Evolutionary conservation across 306 rosid genomes (phyloP).

Genomic region (Carpinus viminea): DNA sequence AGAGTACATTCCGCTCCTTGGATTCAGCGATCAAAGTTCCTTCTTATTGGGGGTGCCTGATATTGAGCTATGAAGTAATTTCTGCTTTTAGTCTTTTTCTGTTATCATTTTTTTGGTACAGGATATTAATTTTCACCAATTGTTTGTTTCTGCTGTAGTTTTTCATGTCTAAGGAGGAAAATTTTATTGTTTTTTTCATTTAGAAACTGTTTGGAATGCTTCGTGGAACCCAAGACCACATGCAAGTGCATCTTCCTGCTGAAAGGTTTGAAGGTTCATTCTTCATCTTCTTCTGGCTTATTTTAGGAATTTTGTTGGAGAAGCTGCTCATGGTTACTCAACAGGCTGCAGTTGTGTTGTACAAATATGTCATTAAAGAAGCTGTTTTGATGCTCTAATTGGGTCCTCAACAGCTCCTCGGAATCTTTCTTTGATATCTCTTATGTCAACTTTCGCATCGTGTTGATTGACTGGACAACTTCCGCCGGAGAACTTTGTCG

Average conservation of each 20-base stretch:
- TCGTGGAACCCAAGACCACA: neutral
- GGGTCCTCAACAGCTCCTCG: neutral
- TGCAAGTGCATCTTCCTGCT: too few relatives aligned
- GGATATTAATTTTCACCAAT: neutral
- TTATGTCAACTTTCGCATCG: neutral
- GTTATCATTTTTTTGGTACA: neutral
- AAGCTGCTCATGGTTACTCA: too few relatives aligned
- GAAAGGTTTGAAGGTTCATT: neutral
- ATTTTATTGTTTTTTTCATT: neutral
- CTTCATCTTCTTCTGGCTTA: too few relatives aligned
- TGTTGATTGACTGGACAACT: neutral
- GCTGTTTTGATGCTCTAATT: neutral
- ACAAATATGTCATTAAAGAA: neutral
- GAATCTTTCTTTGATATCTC: neutral
- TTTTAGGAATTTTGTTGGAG: too few relatives aligned
- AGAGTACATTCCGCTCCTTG: conserved; percentile 81
- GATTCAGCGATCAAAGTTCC: conserved; percentile 70
- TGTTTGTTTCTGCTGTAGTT: neutral
- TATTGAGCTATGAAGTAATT: conserved; percentile 62
- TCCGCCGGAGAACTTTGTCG: too few relatives aligned
- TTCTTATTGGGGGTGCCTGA: conserved; percentile 70
- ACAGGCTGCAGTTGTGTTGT: too few relatives aligned
- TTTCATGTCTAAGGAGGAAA: neutral
- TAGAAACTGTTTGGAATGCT: neutral
- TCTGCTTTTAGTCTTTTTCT: neutral